Conservation (phyloP, 2,329 filamentous ascomycete genomes). For the Mycosphaerella arachidis region DNA sequence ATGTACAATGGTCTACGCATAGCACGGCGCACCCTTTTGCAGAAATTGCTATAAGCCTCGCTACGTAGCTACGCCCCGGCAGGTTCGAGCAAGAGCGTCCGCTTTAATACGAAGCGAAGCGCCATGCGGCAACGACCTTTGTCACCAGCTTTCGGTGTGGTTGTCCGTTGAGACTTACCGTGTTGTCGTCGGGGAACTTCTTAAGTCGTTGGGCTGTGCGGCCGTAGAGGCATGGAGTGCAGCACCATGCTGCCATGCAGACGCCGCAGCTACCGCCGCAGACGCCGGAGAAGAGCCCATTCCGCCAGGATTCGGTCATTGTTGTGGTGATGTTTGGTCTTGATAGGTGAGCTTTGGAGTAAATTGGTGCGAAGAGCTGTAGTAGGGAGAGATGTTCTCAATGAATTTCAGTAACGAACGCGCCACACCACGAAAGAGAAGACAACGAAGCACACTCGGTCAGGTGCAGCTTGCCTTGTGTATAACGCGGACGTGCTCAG, state of each 20-base stretch:
- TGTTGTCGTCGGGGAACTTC: constrained; percentile 2
- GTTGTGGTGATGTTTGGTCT: neutral
- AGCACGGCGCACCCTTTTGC: no score
- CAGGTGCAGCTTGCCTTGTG: neutral
- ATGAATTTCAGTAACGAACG: neutral
- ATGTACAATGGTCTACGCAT: no score
- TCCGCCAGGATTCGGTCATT: constrained; percentile 13
- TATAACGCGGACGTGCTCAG: neutral
- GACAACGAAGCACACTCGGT: neutral
- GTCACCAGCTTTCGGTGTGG: no score
- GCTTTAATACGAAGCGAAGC: no score
- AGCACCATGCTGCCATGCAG: constrained; percentile 20
- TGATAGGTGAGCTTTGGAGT: neutral
- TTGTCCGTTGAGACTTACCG: no score
- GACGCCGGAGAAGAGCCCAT: constrained; percentile 17
- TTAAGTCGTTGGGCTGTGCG: constrained; percentile 6
- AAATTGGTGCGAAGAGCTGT: neutral
- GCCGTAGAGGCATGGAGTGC: constrained; percentile 17
- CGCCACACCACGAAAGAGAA: neutral
- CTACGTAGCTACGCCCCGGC: no score
- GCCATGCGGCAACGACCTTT: no score
- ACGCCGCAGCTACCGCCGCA: constrained; percentile 19
- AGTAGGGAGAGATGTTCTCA: neutral
- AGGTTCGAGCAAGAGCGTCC: no score
- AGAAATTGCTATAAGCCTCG: no score